Evolutionary conservation across 225 moss, liverwort and hornwort species (phyloP).

Genomic region (Rhytidiadelphus loreus): DNA sequence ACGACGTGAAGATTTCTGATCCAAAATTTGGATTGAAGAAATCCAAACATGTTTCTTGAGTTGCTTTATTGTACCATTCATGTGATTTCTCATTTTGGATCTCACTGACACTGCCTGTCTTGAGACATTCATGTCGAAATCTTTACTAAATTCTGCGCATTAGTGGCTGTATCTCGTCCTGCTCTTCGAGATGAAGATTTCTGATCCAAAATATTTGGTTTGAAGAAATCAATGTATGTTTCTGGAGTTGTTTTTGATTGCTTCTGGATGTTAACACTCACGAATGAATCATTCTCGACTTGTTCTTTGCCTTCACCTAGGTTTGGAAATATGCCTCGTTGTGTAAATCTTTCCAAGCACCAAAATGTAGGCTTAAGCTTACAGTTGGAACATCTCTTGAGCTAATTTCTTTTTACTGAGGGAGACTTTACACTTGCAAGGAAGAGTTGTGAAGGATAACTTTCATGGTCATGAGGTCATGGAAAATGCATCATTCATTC

Average conservation of each 20-base stretch:
- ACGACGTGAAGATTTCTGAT: slow-evolving; percentile 37
- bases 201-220: not conserved
- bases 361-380: too few species aligned
- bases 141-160: not conserved
- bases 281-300: too few species aligned
- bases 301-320: too few species aligned
- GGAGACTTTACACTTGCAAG: too few species aligned
- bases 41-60: not conserved
- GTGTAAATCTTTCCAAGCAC: too few species aligned
- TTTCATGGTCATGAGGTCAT: too few species aligned
- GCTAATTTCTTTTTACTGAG: too few species aligned
- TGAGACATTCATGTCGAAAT: not conserved
- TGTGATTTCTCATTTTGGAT: not conserved
- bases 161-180: slow-evolving; percentile 5
- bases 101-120: not conserved
- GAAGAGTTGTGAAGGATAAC: too few species aligned
- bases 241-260: not conserved
- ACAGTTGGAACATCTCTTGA: too few species aligned
- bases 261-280: not conserved
- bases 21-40: not conserved
- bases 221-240: not conserved
- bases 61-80: not conserved
- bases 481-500: not conserved
- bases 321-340: too few species aligned
- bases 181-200: slow-evolving; percentile 41